Evolutionary conservation across 768 basidiomycete genomes (phyloP), one percentile per base, ranked within the genome.

Genomic region (Lactarius sp.): DNA sequence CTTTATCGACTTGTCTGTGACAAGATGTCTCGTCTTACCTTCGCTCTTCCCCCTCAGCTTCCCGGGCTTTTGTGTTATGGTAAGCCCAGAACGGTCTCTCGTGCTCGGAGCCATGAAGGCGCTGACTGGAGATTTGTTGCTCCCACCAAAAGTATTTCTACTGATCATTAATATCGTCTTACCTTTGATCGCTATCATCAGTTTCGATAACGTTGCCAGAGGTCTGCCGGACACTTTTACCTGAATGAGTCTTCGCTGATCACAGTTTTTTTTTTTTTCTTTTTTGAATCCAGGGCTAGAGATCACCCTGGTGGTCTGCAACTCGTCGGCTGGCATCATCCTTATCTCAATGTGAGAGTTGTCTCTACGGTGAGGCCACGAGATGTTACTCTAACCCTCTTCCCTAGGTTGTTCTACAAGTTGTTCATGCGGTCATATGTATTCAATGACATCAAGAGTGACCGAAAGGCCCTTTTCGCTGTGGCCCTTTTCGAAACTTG

Each of bases 1-100:
- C 9, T 4, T 33, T 3, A 7, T 22, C 42, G 39, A 34, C 49
- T 65, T 65, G 64, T 65, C 64, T 65, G 64, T 42, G 64, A 65
- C 64, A 65, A 65, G 54, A 51, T 65, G 59, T n/a, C 18, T 52
- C 49, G 16, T 46, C n/a, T 20, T 41, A 20, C 31, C 8, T 36
- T 36, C 22, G 34, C 47, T 44, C 42, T 49, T 3, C 59, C 63
- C 6, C 34, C 58, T 9, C 60, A 49, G 54, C 14, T 60, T 27
- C 49, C 41, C 6, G 58, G 53, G 4, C 14, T 56, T 20, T 33
- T 60, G 6, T 56, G 47, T 52, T 65, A 65, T 36, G 36, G 64
- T 65, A 27, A 49, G 64, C 56, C 41, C 16, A 20, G 42, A n/a
- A 33, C 0, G 18, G 44, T 27, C 22, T 16, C 39, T 53, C 39